Conservation (phyloP, 345 rosid genomes). For the Lepidium sativum region DNA sequence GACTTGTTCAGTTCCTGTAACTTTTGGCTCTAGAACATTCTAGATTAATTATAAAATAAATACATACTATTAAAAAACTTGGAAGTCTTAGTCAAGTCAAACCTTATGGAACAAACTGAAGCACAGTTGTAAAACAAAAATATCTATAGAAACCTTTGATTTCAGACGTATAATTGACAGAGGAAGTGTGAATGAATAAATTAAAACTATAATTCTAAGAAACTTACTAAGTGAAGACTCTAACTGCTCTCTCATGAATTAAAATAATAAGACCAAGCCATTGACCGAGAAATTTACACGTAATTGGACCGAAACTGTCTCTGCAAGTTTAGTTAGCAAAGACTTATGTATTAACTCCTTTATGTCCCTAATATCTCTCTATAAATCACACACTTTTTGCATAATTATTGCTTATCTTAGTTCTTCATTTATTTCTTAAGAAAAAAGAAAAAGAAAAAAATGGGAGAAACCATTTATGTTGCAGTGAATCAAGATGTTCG, state of each 20-base stretch:
- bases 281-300: constrained; percentile 9
- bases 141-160: neutral
- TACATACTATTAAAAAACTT: neutral
- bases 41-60: too few relatives aligned
- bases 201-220: neutral
- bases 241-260: neutral
- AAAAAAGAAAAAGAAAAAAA: neutral
- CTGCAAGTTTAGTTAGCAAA: neutral
- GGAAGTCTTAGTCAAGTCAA: neutral
- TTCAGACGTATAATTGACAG: neutral
- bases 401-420: neutral
- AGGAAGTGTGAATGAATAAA: neutral
- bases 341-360: neutral
- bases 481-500: constrained; percentile 45
- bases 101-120: neutral
- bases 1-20: neutral
- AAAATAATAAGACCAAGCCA: neutral
- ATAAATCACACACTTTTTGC: neutral
- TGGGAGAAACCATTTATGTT: constrained; percentile 35
- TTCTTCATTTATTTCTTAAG: neutral
- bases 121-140: neutral
- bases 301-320: constrained; percentile 13
- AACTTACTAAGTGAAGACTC: constrained; percentile 8
- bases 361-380: neutral
- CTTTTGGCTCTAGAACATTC: neutral